phyloP scores from a whole-genome alignment of 371 early-diverging fungal genomes.

The Blakeslea trispora region DNA sequence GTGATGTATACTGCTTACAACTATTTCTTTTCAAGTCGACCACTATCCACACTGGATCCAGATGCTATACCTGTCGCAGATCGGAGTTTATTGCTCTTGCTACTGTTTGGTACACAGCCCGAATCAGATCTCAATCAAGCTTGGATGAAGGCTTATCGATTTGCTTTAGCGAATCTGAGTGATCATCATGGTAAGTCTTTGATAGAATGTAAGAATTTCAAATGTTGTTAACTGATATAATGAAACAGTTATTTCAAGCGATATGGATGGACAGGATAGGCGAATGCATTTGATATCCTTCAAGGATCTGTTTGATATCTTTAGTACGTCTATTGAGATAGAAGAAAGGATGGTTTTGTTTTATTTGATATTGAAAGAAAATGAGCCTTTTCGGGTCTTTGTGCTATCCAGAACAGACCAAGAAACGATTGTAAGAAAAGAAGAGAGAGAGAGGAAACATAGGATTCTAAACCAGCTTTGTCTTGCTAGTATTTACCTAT shows the following conservation, averaged over 20 bases:
- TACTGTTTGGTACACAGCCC: conserved; percentile 49
- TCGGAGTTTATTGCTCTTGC: conserved; percentile 60
- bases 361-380: conserved; percentile 70
- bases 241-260: conserved; percentile 25
- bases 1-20: conserved; percentile 71
- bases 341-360: conserved; percentile 72
- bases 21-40: conserved; percentile 61
- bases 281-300: conserved; percentile 61
- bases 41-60: conserved; percentile 38
- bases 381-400: conserved; percentile 70
- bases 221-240: no score
- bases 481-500: conserved; percentile 66
- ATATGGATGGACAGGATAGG: conserved; percentile 22
- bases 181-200: conserved; percentile 63
- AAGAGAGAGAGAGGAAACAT: no score
- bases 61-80: conserved; percentile 63
- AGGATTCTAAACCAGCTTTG: no score
- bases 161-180: conserved; percentile 52
- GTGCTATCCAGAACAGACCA: conserved; percentile 77
- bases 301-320: conserved; percentile 62
- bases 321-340: conserved; percentile 61
- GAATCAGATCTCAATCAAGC: background rate
- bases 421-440: conserved; percentile 68
- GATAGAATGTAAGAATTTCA: no score
- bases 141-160: conserved; percentile 48